phyloP scores from a whole-genome alignment of 1,284 basidiomycete genomes.

The Sporisorium iseilematis-ciliati region DNA sequence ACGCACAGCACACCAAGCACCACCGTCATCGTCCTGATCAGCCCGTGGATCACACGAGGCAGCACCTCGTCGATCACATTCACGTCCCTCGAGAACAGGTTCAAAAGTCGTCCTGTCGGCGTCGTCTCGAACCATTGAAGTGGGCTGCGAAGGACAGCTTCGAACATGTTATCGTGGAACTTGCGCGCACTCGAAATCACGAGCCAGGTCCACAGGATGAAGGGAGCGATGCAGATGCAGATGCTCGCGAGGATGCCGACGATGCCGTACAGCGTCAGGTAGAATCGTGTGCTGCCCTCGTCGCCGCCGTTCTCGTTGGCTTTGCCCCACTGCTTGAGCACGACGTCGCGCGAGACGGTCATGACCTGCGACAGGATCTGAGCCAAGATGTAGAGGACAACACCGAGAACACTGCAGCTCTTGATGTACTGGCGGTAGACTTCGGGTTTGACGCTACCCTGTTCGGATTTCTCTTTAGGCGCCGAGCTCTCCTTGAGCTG shows the following conservation, averaged over 20 bases:
- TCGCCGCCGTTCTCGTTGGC: conserved; percentile 54
- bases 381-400: conserved; percentile 58
- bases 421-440: conserved; percentile 66
- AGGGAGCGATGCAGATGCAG: conserved; percentile 64
- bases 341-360: conserved; percentile 62
- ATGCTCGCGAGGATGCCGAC: conserved; percentile 58
- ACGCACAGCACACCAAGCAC: conserved; percentile 79
- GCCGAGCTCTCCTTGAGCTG: conserved; percentile 63
- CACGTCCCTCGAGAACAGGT: conserved; percentile 90
- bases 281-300: conserved; percentile 49
- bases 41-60: conserved; percentile 64
- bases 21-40: conserved; percentile 61
- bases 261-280: conserved; percentile 64
- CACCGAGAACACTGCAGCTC: conserved; percentile 56
- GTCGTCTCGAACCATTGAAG: conserved; percentile 69
- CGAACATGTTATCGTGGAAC: conserved; percentile 67
- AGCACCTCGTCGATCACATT: conserved; percentile 82
- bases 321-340: conserved; percentile 68
- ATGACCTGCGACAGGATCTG: conserved; percentile 62
- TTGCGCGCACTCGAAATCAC: conserved; percentile 60
- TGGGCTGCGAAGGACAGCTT: conserved; percentile 59
- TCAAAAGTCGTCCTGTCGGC: conserved; percentile 76
- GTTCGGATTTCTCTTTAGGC: conserved; percentile 63
- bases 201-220: conserved; percentile 66
- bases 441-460: conserved; percentile 62